phyloP scores from a whole-genome alignment of 2,329 filamentous ascomycete species.

The Apiospora phragmitis region DNA sequence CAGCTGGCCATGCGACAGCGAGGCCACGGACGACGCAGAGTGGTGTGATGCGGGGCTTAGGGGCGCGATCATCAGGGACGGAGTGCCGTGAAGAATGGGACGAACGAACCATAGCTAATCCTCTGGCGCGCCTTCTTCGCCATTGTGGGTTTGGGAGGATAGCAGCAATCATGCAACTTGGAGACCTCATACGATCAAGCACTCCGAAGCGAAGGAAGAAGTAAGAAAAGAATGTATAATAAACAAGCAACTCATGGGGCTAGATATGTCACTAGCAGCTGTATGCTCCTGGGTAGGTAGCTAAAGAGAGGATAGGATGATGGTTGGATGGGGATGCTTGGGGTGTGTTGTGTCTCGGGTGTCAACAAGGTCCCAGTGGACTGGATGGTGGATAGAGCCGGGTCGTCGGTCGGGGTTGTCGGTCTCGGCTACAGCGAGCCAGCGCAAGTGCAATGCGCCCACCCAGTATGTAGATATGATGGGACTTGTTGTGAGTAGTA shows the following conservation, averaged over 20 bases:
- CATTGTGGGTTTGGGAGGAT: conserved; percentile 41
- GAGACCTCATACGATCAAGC: background rate
- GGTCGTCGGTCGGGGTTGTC: background rate
- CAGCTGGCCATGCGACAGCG: background rate
- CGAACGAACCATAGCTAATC: conserved; percentile 62
- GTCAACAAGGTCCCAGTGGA: conserved; percentile 4
- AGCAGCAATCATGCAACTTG: background rate
- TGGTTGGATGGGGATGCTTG: background rate
- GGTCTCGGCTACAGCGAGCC: background rate
- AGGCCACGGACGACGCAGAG: conserved; percentile 9
- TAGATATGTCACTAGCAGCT: conserved; percentile 1
- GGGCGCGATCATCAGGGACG: conserved; percentile 18
- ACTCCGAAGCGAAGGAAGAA: conserved; percentile 19
- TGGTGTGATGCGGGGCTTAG: conserved; percentile 26
- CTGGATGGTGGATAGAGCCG: conserved; percentile 2
- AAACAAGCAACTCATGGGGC: background rate
- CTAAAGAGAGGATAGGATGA: background rate
- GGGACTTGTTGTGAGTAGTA: background rate
- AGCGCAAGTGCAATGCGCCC: background rate
- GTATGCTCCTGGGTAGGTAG: background rate
- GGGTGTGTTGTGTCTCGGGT: background rate
- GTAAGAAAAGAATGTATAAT: conserved; percentile 5
- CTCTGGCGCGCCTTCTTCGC: conserved; percentile 66
- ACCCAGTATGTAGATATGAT: background rate
- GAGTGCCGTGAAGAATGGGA: conserved; percentile 20